Percentiles rank a stretch among this genome's conserved stretches.
Evolutionary conservation across 164 flowering plant species (phyloP).

Genomic region (Umbellularia californica): DNA sequence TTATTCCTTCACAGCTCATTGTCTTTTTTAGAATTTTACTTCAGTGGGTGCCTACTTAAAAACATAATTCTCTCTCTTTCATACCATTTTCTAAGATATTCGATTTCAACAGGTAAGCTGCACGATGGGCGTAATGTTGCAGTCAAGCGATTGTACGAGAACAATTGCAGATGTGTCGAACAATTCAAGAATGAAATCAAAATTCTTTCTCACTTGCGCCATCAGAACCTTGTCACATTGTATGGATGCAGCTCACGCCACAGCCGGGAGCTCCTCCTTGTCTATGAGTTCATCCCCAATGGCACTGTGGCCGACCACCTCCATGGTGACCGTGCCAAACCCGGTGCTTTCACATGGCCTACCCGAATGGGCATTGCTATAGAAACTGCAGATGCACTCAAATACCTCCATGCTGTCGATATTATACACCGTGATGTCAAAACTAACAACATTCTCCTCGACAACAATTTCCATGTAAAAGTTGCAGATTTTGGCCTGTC

Average conservation of each 20-base stretch:
- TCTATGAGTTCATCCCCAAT: constrained; percentile 64
- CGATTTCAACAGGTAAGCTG: constrained; percentile 41
- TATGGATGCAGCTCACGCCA: constrained; percentile 72
- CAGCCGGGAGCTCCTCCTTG: constrained; percentile 71
- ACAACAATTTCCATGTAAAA: constrained; percentile 54
- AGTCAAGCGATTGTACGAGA: constrained; percentile 64
- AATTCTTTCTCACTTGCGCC: constrained; percentile 58
- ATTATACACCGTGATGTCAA: constrained; percentile 78
- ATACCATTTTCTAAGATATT: not conserved
- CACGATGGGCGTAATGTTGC: constrained; percentile 76
- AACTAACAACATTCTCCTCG: constrained; percentile 74
- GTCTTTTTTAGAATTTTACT: no score
- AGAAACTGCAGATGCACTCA: constrained; percentile 62
- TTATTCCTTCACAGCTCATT: no score
- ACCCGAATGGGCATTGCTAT: constrained; percentile 60
- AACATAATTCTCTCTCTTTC: no score
- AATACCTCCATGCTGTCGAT: constrained; percentile 69
- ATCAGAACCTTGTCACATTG: constrained; percentile 64
- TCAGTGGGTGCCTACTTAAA: no score
- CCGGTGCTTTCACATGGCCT: constrained; percentile 46
- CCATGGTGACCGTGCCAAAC: constrained; percentile 38
- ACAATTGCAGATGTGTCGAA: constrained; percentile 49
- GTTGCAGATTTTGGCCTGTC: constrained; percentile 90
- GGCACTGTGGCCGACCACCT: constrained; percentile 83
- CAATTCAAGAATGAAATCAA: constrained; percentile 74